Conservation (phyloP, 208 protist species). For the Angomonas ambiguus region DNA sequence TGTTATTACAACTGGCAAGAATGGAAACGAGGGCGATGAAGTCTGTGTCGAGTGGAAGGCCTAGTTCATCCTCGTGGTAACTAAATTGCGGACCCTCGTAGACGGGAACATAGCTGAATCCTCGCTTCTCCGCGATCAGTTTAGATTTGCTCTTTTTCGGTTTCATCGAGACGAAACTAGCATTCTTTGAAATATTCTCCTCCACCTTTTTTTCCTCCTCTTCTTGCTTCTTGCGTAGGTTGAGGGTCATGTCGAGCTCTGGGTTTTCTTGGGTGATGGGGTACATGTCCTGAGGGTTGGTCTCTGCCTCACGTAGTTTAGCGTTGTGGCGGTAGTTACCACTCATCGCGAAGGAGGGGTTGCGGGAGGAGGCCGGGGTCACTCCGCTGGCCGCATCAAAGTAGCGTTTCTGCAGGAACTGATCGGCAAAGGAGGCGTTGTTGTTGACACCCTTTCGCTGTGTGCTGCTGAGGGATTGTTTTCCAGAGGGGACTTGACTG, state of each 20-base stretch:
- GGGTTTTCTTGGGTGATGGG: conserved; percentile 17
- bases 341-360: conserved; percentile 3
- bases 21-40: conserved; percentile 24
- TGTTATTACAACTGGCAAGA: conserved; percentile 20
- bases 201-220: conserved; percentile 1
- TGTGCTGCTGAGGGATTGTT: neutral
- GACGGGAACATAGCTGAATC: conserved; percentile 12
- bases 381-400: neutral
- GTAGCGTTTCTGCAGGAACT: conserved; percentile 18
- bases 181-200: neutral
- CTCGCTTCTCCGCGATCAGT: neutral
- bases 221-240: conserved; percentile 11
- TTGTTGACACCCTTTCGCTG: neutral
- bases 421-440: conserved; percentile 27
- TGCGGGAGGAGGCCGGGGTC: neutral
- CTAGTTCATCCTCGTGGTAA: conserved; percentile 30
- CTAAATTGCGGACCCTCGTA: conserved; percentile 27
- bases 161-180: neutral
- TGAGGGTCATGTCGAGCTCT: conserved; percentile 2
- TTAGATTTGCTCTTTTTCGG: neutral
- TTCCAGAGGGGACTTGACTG: neutral
- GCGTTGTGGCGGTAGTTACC: conserved; percentile 2
- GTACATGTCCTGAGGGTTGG: conserved; percentile 9
- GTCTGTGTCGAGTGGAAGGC: conserved; percentile 26
- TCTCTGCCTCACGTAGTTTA: neutral